Evolutionary conservation across 2,329 filamentous ascomycete species (phyloP).

Genomic region (Pseudogymnoascus sp.): DNA sequence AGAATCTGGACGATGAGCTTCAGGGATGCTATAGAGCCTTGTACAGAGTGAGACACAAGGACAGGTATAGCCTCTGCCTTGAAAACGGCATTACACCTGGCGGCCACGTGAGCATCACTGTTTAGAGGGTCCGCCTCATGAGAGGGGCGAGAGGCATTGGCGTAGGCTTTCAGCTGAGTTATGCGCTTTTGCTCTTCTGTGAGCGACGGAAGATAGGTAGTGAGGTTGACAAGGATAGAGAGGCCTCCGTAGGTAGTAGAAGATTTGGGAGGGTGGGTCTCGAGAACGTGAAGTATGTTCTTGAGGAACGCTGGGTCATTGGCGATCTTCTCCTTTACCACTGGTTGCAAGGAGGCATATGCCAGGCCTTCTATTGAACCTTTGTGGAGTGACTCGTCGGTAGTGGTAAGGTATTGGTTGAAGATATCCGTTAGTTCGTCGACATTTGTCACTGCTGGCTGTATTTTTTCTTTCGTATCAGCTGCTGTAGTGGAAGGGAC

Average conservation of each 20-base stretch:
- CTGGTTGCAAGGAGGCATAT: constrained; percentile 79
- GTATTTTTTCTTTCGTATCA: constrained; percentile 31
- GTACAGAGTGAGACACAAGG: constrained; percentile 67
- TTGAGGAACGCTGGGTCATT: constrained; percentile 61
- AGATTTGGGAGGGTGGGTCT: constrained; percentile 51
- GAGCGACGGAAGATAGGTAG: constrained; percentile 65
- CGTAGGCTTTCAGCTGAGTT: constrained; percentile 86
- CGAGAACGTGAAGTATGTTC: constrained; percentile 57
- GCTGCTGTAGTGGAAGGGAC: constrained; percentile 22
- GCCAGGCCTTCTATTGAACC: constrained; percentile 84
- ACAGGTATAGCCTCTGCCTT: constrained; percentile 70
- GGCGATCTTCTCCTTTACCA: constrained; percentile 73
- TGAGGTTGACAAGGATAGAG: constrained; percentile 79
- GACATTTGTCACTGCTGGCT: constrained; percentile 50
- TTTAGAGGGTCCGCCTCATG: constrained; percentile 58
- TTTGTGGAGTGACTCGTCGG: constrained; percentile 50
- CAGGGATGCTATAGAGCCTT: constrained; percentile 61
- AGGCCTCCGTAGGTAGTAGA: constrained; percentile 76
- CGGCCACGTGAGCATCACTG: constrained; percentile 64
- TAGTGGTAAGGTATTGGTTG: constrained; percentile 55
- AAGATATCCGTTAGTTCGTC: constrained; percentile 59
- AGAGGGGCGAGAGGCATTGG: constrained; percentile 68
- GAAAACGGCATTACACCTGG: constrained; percentile 70
- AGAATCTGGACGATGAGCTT: constrained; percentile 69
- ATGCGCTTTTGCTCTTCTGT: constrained; percentile 91